A percentile compares a stretch with the other conserved stretches of the same genome.
Conservation (phyloP, 768 basidiomycete species). For the Amanita muscaria region DNA sequence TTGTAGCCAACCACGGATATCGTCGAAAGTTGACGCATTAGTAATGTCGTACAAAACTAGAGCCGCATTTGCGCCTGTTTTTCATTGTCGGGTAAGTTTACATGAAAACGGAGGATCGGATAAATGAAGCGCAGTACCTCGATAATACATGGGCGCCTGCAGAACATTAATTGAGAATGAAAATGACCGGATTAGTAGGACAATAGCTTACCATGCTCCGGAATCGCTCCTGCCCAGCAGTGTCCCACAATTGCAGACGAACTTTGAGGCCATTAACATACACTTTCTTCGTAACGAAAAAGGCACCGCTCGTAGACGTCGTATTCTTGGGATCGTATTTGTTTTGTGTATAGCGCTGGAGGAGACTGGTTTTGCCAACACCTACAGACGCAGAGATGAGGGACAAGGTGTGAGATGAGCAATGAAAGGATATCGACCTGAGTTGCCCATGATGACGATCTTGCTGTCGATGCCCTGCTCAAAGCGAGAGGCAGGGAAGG, state of each 20-base stretch:
- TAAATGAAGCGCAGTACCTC: constrained; percentile 30
- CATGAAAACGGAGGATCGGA: constrained; percentile 13
- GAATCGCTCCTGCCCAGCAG: constrained; percentile 90
- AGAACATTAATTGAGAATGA: constrained; percentile 9
- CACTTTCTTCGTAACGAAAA: constrained; percentile 91
- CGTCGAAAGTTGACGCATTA: constrained; percentile 79
- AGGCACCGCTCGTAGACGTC: constrained; percentile 86
- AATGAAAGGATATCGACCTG: constrained; percentile 23
- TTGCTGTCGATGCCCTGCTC: constrained; percentile 88
- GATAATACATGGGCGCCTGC: constrained; percentile 94
- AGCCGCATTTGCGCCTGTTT: constrained; percentile 80
- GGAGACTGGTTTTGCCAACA: constrained; percentile 88
- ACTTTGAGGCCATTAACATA: constrained; percentile 80
- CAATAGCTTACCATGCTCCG: constrained; percentile 66
- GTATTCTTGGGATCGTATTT: constrained; percentile 84
- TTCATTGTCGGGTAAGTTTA: constrained; percentile 7
- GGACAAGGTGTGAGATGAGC: constrained; percentile 6
- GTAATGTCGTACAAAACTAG: constrained; percentile 94
- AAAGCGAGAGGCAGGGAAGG: constrained; percentile 58
- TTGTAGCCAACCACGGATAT: constrained; percentile 87
- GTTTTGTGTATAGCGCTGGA: constrained; percentile 86
- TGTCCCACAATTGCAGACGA: constrained; percentile 85
- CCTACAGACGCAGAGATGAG: constrained; percentile 34
- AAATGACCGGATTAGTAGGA: constrained; percentile 4
- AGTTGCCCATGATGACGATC: constrained; percentile 92